phyloP scores from a whole-genome alignment of 2,329 filamentous ascomycete genomes.

The Colletotrichum gloeosporioides region DNA sequence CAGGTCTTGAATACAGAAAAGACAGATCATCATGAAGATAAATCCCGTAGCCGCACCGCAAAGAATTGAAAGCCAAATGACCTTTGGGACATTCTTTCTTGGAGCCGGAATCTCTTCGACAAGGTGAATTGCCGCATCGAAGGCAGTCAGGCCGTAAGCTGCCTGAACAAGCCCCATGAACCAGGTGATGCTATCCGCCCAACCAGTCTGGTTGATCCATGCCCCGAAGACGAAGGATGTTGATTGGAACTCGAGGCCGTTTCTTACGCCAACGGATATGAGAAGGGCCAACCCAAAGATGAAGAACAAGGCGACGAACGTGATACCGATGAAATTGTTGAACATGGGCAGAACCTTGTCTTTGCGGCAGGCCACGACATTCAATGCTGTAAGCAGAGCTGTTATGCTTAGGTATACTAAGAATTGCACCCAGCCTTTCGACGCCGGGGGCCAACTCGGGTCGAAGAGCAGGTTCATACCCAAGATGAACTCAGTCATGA shows the following conservation, averaged over 20 bases:
- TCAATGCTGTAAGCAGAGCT: conserved; percentile 51
- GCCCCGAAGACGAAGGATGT: conserved; percentile 56
- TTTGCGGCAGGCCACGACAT: conserved; percentile 55
- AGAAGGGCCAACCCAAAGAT: conserved; percentile 56
- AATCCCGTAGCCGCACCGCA: conserved; percentile 53
- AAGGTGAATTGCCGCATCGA: conserved; percentile 65
- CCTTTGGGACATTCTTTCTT: conserved; percentile 52
- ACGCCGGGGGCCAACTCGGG: conserved; percentile 47
- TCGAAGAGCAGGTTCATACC: conserved; percentile 62
- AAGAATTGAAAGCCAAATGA: conserved; percentile 57
- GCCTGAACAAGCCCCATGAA: conserved; percentile 63
- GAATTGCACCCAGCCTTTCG: conserved; percentile 57
- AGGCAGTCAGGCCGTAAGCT: conserved; percentile 61
- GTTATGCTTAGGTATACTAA: conserved; percentile 60
- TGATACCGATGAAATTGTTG: conserved; percentile 61
- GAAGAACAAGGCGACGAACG: conserved; percentile 58
- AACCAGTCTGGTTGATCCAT: conserved; percentile 58
- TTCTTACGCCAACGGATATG: conserved; percentile 53
- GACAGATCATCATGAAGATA: conserved; percentile 57
- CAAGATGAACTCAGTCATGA: conserved; percentile 63
- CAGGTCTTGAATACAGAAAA: conserved; percentile 56
- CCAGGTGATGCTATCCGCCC: conserved; percentile 61
- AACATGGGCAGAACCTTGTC: conserved; percentile 54
- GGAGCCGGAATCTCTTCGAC: conserved; percentile 62
- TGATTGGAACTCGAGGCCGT: conserved; percentile 50